These are phyloP conservation scores for Aureobasidium uvarum DNA, from an alignment of 2,329 filamentous ascomycete species.

Conservation along the genomic window DNA sequence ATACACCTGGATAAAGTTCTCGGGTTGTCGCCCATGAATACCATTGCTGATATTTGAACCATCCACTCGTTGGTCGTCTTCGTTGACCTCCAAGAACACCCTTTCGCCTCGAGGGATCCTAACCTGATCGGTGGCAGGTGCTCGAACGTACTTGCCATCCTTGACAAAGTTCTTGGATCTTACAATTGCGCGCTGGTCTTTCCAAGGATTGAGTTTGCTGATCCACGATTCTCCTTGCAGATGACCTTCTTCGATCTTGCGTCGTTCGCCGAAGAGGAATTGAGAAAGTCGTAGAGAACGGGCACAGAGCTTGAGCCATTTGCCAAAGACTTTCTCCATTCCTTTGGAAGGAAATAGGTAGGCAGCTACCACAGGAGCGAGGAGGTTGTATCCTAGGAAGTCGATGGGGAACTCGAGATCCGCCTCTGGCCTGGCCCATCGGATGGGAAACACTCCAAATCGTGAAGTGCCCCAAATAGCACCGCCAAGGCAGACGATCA, in stretches of 20 bases:
- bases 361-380: conserved; percentile 83
- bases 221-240: conserved; percentile 44
- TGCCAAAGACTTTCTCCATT: conserved; percentile 81
- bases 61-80: conserved; percentile 64
- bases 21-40: conserved; percentile 41
- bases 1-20: conserved; percentile 56
- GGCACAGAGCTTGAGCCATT: conserved; percentile 94
- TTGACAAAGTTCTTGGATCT: conserved; percentile 53
- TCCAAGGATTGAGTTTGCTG: conserved; percentile 34
- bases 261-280: conserved; percentile 86
- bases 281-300: conserved; percentile 76
- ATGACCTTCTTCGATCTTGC: conserved; percentile 75
- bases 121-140: conserved; percentile 93
- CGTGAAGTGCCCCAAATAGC: conserved; percentile 88
- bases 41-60: conserved; percentile 42
- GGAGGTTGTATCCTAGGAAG: conserved; percentile 92
- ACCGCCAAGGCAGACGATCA: conserved; percentile 88
- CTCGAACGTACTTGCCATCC: conserved; percentile 80
- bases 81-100: conserved; percentile 76
- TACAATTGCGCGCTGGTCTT: conserved; percentile 27
- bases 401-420: conserved; percentile 94
- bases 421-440: conserved; percentile 90
- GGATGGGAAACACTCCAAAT: conserved; percentile 77
- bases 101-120: conserved; percentile 80
- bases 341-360: conserved; percentile 83